Evolutionary conservation across 1,139 yeast species (phyloP).

Genomic region (Pneumocystis oryctolagi): DNA sequence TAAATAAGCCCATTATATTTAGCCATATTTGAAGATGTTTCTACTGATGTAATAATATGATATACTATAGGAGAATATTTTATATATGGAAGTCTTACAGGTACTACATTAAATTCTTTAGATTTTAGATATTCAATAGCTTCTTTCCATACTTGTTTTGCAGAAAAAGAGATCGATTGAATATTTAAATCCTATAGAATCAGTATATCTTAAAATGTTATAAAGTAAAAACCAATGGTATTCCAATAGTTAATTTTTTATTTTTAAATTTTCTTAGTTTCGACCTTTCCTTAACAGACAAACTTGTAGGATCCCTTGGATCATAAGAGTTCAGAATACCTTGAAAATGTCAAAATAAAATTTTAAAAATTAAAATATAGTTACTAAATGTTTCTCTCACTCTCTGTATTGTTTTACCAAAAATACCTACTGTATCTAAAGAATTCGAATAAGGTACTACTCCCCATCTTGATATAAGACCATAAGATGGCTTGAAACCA

Average conservation of each 20-base stretch:
- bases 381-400: conserved; percentile 36
- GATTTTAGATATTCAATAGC: conserved; percentile 32
- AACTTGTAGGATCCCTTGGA: conserved; percentile 64
- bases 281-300: conserved; percentile 26
- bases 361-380: conserved; percentile 23
- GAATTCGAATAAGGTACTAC: conserved; percentile 87
- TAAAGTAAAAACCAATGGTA: conserved; percentile 19
- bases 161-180: conserved; percentile 37
- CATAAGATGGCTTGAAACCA: conserved; percentile 90
- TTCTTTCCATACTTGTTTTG: conserved; percentile 34
- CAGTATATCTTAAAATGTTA: background rate
- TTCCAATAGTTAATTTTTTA: conserved; percentile 10
- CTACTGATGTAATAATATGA: conserved; percentile 79
- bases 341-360: background rate
- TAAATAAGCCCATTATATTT: conserved; percentile 83
- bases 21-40: conserved; percentile 82
- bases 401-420: conserved; percentile 36
- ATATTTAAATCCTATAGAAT: conserved; percentile 47
- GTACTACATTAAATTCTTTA: conserved; percentile 41
- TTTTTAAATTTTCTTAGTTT: conserved; percentile 13
- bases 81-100: conserved; percentile 57
- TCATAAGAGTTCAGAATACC: conserved; percentile 32
- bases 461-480: conserved; percentile 83
- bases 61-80: conserved; percentile 63
- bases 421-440: conserved; percentile 81